These are phyloP conservation scores for Alternaria sp. DNA, from an alignment of 2,329 filamentous ascomycete species.

Conservation along the genomic window DNA sequence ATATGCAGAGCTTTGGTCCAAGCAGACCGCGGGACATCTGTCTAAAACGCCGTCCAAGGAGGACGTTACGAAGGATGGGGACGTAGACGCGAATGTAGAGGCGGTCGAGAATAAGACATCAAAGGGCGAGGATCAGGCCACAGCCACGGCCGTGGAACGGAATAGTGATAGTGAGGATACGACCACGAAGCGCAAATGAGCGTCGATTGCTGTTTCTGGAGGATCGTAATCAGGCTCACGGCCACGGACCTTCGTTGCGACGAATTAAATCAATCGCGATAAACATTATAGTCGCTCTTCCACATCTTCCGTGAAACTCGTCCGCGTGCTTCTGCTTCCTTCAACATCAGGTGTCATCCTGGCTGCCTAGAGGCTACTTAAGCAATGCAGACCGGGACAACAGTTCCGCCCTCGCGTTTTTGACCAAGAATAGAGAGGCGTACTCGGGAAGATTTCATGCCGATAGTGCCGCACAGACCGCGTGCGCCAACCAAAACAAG, in stretches of 20 bases:
- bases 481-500: background rate
- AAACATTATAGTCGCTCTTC: background rate
- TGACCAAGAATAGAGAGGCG: background rate
- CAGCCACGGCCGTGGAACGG: slow-evolving; percentile 24
- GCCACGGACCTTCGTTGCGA: background rate
- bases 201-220: background rate
- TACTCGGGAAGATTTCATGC: slow-evolving; percentile 1
- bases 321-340: background rate
- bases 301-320: background rate
- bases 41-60: slow-evolving; percentile 32
- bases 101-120: slow-evolving; percentile 38
- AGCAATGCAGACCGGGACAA: slow-evolving; percentile 1
- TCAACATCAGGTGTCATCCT: background rate
- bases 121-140: slow-evolving; percentile 31
- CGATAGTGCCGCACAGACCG: background rate
- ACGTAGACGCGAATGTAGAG: slow-evolving; percentile 9
- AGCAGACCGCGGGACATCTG: slow-evolving; percentile 66
- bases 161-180: slow-evolving; percentile 19
- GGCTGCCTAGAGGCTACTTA: background rate
- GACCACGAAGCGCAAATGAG: slow-evolving; percentile 25
- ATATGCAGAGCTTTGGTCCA: slow-evolving; percentile 88
- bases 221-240: background rate
- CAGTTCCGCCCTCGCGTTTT: slow-evolving; percentile 7
- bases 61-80: slow-evolving; percentile 24
- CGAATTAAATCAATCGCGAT: background rate